Percentiles rank a stretch among this genome's conserved stretches.
phyloP scores from a whole-genome alignment of 1,284 basidiomycete species.

The Ustilago xerochloae region DNA sequence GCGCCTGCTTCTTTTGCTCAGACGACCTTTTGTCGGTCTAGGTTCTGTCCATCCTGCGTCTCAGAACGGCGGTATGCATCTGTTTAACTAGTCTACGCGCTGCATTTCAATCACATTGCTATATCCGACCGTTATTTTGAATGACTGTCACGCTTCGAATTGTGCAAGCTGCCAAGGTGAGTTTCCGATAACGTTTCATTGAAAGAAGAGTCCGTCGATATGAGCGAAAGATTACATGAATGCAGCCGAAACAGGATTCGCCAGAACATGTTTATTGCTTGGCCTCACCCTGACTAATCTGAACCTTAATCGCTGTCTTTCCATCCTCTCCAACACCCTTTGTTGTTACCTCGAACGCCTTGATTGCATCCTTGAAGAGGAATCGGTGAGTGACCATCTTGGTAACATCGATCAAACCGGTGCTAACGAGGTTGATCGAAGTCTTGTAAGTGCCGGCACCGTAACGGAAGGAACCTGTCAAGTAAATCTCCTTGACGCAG shows the following conservation, averaged over 20 bases:
- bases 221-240: conserved; percentile 1
- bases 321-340: conserved; percentile 78
- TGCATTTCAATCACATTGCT: neutral
- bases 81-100: neutral
- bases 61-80: conserved; percentile 10
- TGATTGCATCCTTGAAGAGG: conserved; percentile 71
- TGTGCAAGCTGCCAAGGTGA: no score
- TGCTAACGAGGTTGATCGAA: conserved; percentile 72
- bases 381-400: conserved; percentile 74
- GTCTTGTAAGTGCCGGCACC: conserved; percentile 78
- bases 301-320: conserved; percentile 71
- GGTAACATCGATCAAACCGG: conserved; percentile 72
- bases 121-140: no score
- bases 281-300: conserved; percentile 67
- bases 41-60: neutral
- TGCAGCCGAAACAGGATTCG: neutral
- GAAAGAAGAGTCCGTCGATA: conserved; percentile 12
- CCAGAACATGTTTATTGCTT: conserved; percentile 9
- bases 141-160: no score
- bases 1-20: neutral
- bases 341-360: conserved; percentile 72
- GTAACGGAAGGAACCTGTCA: conserved; percentile 79
- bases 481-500: conserved; percentile 52
- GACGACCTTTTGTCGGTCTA: neutral
- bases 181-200: neutral